Evolutionary conservation across 2,329 filamentous ascomycete genomes (phyloP).

Genomic region (Botrytis medusae): DNA sequence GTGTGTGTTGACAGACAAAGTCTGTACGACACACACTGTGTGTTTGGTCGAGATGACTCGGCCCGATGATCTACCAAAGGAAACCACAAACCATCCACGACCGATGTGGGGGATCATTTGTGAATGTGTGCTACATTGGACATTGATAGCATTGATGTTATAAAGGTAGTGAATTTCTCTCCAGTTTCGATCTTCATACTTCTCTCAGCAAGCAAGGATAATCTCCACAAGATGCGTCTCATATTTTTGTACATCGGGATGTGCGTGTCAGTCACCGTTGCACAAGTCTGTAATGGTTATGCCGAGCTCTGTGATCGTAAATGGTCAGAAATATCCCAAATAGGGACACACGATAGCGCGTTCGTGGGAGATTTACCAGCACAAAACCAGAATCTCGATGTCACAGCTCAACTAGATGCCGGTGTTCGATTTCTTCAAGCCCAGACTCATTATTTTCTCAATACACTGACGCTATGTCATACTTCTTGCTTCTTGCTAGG

Average conservation of each 20-base stretch:
- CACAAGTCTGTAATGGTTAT: constrained; percentile 62
- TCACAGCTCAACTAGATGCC: constrained; percentile 58
- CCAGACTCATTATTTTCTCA: constrained; percentile 44
- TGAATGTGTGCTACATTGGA: background rate
- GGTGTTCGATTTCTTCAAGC: constrained; percentile 67
- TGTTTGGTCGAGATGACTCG: constrained; percentile 4
- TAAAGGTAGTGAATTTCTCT: background rate
- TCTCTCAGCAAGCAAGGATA: background rate
- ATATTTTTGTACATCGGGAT: constrained; percentile 2
- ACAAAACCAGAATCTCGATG: constrained; percentile 57
- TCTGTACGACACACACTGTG: background rate
- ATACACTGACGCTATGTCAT: constrained; percentile 35
- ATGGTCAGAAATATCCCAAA: constrained; percentile 76
- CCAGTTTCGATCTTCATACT: background rate
- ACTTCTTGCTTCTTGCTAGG: constrained; percentile 11
- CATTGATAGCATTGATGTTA: background rate
- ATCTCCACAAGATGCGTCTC: constrained; percentile 6
- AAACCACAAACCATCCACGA: constrained; percentile 7
- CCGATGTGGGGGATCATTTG: background rate
- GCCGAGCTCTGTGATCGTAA: constrained; percentile 66
- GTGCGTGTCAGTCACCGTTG: background rate
- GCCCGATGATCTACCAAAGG: constrained; percentile 9
- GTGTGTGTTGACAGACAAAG: background rate
- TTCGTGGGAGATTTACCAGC: constrained; percentile 38
- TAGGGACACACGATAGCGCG: constrained; percentile 65